These are phyloP conservation scores for Hyaloraphidium curvatum DNA, from an alignment of 192 early-diverging fungal genomes.

Conservation along the genomic window DNA sequence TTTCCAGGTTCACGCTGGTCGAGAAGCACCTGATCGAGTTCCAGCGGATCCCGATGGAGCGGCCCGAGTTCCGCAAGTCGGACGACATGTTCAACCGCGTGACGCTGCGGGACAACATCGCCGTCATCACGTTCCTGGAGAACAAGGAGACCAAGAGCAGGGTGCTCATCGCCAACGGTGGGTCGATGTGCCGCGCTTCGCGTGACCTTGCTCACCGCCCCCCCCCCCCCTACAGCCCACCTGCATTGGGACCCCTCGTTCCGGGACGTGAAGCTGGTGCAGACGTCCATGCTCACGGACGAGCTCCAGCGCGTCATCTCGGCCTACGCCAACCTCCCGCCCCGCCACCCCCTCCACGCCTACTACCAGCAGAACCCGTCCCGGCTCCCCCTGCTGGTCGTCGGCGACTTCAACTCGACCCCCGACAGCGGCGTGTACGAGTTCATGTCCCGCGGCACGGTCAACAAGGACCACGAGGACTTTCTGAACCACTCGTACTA, in stretches of 20 bases:
- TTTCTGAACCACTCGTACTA: constrained; percentile 68
- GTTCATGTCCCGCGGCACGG: constrained; percentile 54
- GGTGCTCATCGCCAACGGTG: constrained; percentile 68
- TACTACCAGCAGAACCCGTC: not conserved
- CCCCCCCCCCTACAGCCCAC: too few relatives aligned
- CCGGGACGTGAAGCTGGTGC: constrained; percentile 86
- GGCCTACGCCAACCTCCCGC: constrained; percentile 16
- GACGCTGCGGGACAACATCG: constrained; percentile 94
- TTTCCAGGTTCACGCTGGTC: constrained; percentile 46
- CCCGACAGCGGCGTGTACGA: constrained; percentile 82
- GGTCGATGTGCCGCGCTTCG: too few relatives aligned
- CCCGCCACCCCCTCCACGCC: constrained; percentile 8
- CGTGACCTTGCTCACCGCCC: too few relatives aligned
- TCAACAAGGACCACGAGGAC: constrained; percentile 70
- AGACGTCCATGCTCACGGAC: constrained; percentile 82
- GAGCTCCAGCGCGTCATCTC: constrained; percentile 49
- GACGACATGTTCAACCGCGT: constrained; percentile 94
- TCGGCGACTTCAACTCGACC: constrained; percentile 88
- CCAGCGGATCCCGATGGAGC: constrained; percentile 73
- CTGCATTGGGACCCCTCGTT: not conserved
- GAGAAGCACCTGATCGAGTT: constrained; percentile 86
- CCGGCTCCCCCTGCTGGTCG: constrained; percentile 37
- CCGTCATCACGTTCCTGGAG: constrained; percentile 61
- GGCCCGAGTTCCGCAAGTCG: constrained; percentile 70
- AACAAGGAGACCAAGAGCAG: constrained; percentile 50